Evolutionary conservation across 371 early-diverging fungal genomes (phyloP), one percentile per base, ranked within the genome.

Genomic region (Zancudomyces culisetae): DNA sequence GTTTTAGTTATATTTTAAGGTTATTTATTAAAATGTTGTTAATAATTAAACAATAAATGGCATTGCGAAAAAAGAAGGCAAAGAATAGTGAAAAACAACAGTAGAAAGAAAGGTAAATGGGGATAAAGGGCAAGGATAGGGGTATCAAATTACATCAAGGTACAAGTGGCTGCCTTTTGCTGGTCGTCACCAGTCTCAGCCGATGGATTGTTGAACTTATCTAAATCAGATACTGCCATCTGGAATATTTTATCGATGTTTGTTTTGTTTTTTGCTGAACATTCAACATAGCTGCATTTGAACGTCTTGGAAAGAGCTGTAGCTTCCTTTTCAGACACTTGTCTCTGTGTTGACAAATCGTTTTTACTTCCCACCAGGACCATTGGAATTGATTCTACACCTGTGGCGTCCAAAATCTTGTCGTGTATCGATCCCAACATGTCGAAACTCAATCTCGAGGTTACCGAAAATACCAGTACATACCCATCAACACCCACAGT

Each of bases 361-460:
- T 76, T 76, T 71, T 95, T 95, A 69, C 91, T 95, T 19, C 90
- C 96, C 22, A 91, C 93, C 59, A 95, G 71, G 13, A 93, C 87
- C 54, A 83, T 80, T 0, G 82, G 81, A n/a, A 84, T 87, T 68
- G 78, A 83, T 55, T 90, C 87, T 39, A 83, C 78, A 27, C 93
- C 93, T 0, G 90, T 84, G 54, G 78, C 83, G 66, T 89, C 87
- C 53, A 96, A 74, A 50, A 96, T 89, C 70, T 96, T 96, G 61
- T 96, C 93, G 35, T 90, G 73, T 49, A 96, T 85, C 40, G 88
- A 77, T 57, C 78, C 74, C 56, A 82, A 75, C 77, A 92, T 85
- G 49, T 92, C 92, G 60, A 90, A 85, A 55, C 87, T 86, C 28
- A 80, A 73, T 43, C 79, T 72, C 45, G 83, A 83, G 23, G 85